Evolutionary conservation across 768 basidiomycete genomes (phyloP).

Genomic region (Leucocoprinus leucothites): DNA sequence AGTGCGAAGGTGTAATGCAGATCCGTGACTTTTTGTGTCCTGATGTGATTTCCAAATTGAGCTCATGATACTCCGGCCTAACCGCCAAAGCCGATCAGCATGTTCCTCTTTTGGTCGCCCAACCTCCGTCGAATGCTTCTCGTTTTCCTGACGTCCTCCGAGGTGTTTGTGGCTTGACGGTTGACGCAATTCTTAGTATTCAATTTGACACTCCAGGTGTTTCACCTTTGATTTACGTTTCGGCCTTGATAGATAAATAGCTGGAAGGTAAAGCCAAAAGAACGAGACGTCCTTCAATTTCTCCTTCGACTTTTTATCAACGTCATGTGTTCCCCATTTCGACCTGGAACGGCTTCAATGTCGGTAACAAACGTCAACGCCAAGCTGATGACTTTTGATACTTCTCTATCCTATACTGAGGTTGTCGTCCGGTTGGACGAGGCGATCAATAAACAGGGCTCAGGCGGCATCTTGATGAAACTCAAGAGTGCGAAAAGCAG

Average conservation of each 20-base stretch:
- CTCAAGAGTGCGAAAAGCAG: conserved; percentile 26
- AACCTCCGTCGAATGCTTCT: no score
- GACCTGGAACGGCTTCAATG: conserved; percentile 17
- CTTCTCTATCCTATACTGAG: conserved; percentile 33
- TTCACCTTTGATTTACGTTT: no score
- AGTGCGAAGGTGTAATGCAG: no score
- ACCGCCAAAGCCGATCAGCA: no score
- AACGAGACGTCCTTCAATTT: background rate
- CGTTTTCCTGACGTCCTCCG: no score
- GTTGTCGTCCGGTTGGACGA: conserved; percentile 43
- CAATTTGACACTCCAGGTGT: no score
- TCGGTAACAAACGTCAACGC: conserved; percentile 32
- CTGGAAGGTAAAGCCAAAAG: background rate
- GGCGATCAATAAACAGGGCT: conserved; percentile 37
- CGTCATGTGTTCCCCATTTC: conserved; percentile 6
- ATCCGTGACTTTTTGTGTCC: no score
- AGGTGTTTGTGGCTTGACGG: no score
- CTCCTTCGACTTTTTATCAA: background rate
- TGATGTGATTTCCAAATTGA: no score
- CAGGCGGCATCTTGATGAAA: conserved; percentile 21
- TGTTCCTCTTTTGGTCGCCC: no score
- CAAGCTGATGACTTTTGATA: conserved; percentile 41
- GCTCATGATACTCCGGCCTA: no score
- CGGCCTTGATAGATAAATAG: background rate
- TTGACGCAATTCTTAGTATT: no score